Base-by-base conservation (phyloP, 345 rosid genomes). In the Arabis hirsuta region DNA sequence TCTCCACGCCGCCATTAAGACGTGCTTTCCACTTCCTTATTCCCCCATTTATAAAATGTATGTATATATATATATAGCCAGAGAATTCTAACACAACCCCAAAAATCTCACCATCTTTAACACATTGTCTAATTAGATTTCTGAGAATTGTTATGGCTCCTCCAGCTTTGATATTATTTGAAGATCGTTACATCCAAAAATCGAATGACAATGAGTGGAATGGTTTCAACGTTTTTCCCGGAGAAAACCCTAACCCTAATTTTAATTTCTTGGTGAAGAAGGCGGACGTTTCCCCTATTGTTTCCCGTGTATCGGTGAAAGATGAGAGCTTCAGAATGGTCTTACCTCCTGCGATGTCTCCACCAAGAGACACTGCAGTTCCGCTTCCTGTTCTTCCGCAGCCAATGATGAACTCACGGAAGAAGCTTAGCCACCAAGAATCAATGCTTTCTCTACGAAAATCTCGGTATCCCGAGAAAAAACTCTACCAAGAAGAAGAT, bases 281-380 rank as follows among this genome's bases (percentile, higher is more conserved):
- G 29, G 45, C 63, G 0, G 9, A 55, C 71, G 41, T 69, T 31
- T 56, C 64, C 6, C 59, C 74, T 7, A 26, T 7, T 12, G 13
- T 71, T 48, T 69, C 80, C 26, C 71, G 66, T 10, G 12, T 67
- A n/a, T 76, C 76, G 2, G 8, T 60, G 8, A 78, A 82, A 45
- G 83, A 83, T 1, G 79, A 69, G 4, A 82, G 84, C 68, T 86
- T 86, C 65, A 86, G 76, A 65, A 73, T 86, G 52, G 86, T 82
- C 77, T 65, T 85, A 61, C 86, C 81, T 43, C 80, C 73, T 2
- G 65, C 42, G 1, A 34, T 73, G 47, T 65, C 84, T 51, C 71
- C 81, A 8, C 83, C 61, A 7, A 65, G 63, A 27, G 77, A 79
- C 38, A 44, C 34, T 0, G 76, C 78, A 1, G 79, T 76, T 38